Evolutionary conservation across 352 stramenopile genomes (phyloP), one percentile per base, ranked within the genome.

Genomic region (Phytopythium helicoides): DNA sequence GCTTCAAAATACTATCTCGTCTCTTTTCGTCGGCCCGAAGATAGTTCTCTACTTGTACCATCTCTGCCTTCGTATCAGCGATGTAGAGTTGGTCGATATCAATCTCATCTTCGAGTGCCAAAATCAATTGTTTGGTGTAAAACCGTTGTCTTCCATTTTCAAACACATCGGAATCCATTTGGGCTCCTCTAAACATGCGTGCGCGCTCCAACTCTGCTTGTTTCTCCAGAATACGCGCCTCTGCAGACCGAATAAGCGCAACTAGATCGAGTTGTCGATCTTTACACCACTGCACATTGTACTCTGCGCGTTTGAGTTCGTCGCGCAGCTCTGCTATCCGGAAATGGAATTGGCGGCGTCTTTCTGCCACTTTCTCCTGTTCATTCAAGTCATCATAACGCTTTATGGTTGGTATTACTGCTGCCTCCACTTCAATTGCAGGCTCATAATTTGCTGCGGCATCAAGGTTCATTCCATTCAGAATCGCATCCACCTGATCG

Each of bases 61-160:
- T 81, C 33, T 92, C 81, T 9, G 72, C 54, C 41, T 94, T 94
- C 5, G 77, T 74, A 36, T 94, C 80, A 3, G 86, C 48, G 40
- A 94, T 94, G 53, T 92, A 94, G n/a, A 90, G 66, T 52, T 89
- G 75, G 34, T 94, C 83, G 31, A 94, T 92, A 48, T 87, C 79
- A 18, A 94, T 76, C 51, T 94, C 83, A 58, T 94, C 83, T 52
- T 89, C 79, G 12, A 94, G 62, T 0, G 80, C 73, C 1, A 87
- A 51, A 1, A 94, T 61, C 10, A 94, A 53, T 21, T 91, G 74
- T 50, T 88, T 87, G 1, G 81, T 94, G 55, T 82, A 81, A 57
- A 94, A 94, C 1, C 76, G 62, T 38, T 94, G 81, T 0, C 86
- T 55, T 1, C 81, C 81, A 38, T 82, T 82, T 56, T 87, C 73